These are phyloP conservation scores for Colletotrichum abscissum DNA, from an alignment of 2,329 filamentous ascomycete species.

Conservation along the genomic window DNA sequence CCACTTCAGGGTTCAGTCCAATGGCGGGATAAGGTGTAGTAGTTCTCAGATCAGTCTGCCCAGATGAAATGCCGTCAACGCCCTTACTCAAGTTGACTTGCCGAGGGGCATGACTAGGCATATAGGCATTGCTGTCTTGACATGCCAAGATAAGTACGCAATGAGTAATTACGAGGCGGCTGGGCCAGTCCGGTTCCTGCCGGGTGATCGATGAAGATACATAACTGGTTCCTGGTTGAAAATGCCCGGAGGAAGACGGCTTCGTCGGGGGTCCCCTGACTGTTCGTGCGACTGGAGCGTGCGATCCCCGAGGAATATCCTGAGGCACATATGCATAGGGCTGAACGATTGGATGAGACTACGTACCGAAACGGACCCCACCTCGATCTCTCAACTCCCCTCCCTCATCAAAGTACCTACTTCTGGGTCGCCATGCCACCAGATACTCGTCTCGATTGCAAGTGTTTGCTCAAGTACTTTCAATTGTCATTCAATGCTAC, in stretches of 20 bases:
- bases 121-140: background rate
- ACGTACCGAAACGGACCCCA: constrained; percentile 29
- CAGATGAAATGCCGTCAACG: background rate
- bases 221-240: background rate
- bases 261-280: no score
- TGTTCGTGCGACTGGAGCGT: background rate
- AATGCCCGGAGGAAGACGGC: background rate
- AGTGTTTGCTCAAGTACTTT: background rate
- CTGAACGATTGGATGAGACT: constrained; percentile 7
- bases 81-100: background rate
- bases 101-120: background rate
- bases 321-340: constrained; percentile 8
- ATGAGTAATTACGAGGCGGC: background rate
- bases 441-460: background rate
- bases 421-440: background rate
- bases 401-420: background rate
- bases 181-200: background rate
- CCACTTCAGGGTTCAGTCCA: background rate
- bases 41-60: background rate
- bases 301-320: background rate
- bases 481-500: background rate
- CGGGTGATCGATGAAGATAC: background rate
- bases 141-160: background rate
- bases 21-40: background rate
- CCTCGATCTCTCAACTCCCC: background rate